A percentile compares a stretch with the other conserved stretches of the same genome.
Conservation (phyloP, 148 eudicot species). For the Agrostemma githago region DNA sequence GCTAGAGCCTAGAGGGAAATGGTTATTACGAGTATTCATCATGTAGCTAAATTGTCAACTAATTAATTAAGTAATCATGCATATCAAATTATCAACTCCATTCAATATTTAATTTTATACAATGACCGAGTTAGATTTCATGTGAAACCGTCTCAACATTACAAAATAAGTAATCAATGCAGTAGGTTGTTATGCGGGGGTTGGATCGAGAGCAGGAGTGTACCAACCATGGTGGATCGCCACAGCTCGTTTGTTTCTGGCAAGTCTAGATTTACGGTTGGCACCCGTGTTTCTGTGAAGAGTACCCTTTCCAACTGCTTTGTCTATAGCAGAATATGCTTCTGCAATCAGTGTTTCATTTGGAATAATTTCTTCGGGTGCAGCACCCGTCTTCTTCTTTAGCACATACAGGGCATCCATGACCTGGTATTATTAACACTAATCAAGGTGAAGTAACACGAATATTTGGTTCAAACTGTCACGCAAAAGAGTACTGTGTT, state of each 20-base stretch:
- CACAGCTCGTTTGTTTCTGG: slow-evolving; percentile 71
- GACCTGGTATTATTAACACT: slow-evolving; percentile 35
- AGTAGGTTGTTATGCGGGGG: slow-evolving; percentile 14
- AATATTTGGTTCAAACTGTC: no score
- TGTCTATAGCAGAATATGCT: slow-evolving; percentile 78
- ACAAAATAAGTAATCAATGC: no score
- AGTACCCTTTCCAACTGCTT: slow-evolving; percentile 71
- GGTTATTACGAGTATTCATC: no score
- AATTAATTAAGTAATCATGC: no score
- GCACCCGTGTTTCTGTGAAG: slow-evolving; percentile 89
- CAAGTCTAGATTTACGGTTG: slow-evolving; percentile 76
- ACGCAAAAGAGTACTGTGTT: no score
- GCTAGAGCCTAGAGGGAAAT: no score
- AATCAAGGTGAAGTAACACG: no score
- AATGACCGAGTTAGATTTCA: no score
- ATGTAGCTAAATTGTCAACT: no score
- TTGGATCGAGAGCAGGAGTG: slow-evolving; percentile 45
- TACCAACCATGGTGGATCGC: slow-evolving; percentile 91
- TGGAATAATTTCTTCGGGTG: slow-evolving; percentile 53
- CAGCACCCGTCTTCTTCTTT: slow-evolving; percentile 51
- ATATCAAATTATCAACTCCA: no score
- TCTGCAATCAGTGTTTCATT: slow-evolving; percentile 76
- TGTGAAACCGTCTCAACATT: no score
- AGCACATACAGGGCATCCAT: slow-evolving; percentile 64
- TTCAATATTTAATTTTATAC: no score